Evolutionary conservation across 2,329 filamentous ascomycete genomes (phyloP).

Genomic region (Trichoderma oligosporum): DNA sequence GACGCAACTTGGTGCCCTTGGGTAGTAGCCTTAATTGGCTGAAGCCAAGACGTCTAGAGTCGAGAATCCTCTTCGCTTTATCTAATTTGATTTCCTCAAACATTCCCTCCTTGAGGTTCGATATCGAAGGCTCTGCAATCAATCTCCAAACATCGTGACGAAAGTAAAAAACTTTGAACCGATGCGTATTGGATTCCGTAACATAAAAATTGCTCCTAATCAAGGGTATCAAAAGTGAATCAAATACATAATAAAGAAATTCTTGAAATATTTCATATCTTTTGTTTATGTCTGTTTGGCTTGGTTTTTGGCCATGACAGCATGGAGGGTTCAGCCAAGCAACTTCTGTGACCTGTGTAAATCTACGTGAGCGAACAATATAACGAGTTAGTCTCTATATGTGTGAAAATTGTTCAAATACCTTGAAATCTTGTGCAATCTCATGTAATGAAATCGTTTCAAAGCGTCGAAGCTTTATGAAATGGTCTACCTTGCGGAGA

Average conservation of each 20-base stretch:
- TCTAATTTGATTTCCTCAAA: slow-evolving; percentile 70
- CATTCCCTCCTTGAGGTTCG: slow-evolving; percentile 63
- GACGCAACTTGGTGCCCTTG: slow-evolving; percentile 70
- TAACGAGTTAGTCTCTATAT: not conserved
- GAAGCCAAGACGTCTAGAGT: slow-evolving; percentile 64
- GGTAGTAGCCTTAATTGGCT: slow-evolving; percentile 79
- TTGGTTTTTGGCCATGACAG: slow-evolving; percentile 52
- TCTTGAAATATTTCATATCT: slow-evolving; percentile 76
- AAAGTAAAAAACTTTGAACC: slow-evolving; percentile 85
- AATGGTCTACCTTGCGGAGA: slow-evolving; percentile 68
- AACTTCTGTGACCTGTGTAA: slow-evolving; percentile 63
- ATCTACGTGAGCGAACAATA: not conserved
- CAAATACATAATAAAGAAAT: slow-evolving; percentile 87
- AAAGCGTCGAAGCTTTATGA: slow-evolving; percentile 73
- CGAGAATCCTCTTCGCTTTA: slow-evolving; percentile 55
- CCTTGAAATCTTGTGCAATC: slow-evolving; percentile 70
- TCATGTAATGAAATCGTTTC: slow-evolving; percentile 79
- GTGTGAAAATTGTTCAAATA: slow-evolving; percentile 33
- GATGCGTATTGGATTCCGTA: slow-evolving; percentile 79
- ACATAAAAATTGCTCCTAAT: slow-evolving; percentile 88
- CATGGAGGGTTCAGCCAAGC: slow-evolving; percentile 66
- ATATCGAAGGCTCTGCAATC: slow-evolving; percentile 69
- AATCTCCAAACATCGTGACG: slow-evolving; percentile 87
- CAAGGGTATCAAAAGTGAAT: slow-evolving; percentile 84
- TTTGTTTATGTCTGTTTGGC: slow-evolving; percentile 69